Evolutionary conservation across 129 eudicot genomes (phyloP).

Genomic region (Lactuca saligna): DNA sequence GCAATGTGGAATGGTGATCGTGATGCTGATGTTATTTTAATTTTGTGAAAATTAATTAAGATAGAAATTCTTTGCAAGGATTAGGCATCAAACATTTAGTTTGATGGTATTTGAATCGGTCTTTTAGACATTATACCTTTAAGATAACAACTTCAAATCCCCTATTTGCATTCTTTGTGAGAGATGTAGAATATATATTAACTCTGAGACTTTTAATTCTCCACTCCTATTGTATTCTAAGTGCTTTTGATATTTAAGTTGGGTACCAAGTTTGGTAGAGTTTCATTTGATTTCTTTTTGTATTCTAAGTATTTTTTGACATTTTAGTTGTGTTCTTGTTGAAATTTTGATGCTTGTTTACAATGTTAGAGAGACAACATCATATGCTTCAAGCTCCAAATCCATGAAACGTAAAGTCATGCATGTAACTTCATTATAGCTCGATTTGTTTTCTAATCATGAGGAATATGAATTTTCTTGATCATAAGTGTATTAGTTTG

Average conservation of each 20-base stretch:
- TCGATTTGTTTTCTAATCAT: neutral
- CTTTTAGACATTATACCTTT: neutral
- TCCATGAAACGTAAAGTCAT: neutral
- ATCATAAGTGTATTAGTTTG: no score
- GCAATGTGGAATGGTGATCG: neutral
- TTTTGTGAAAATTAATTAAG: constrained; percentile 5
- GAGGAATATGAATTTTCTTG: neutral
- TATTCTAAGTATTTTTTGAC: neutral
- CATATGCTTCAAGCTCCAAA: neutral
- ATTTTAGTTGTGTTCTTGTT: neutral
- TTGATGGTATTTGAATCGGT: neutral
- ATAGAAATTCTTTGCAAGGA: constrained; percentile 17
- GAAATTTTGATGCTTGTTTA: neutral
- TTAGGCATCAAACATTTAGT: neutral
- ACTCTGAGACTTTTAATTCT: neutral
- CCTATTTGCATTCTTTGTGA: constrained; percentile 20
- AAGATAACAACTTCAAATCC: neutral
- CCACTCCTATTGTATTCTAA: constrained; percentile 16
- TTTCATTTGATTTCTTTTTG: neutral
- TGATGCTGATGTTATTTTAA: neutral
- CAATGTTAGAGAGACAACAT: no score
- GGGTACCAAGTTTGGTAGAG: neutral
- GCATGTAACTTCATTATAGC: neutral
- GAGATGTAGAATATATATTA: constrained; percentile 15
- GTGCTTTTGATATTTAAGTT: neutral